Base-by-base conservation (phyloP, 2,329 filamentous ascomycete species). In the Onygena corvina region DNA sequence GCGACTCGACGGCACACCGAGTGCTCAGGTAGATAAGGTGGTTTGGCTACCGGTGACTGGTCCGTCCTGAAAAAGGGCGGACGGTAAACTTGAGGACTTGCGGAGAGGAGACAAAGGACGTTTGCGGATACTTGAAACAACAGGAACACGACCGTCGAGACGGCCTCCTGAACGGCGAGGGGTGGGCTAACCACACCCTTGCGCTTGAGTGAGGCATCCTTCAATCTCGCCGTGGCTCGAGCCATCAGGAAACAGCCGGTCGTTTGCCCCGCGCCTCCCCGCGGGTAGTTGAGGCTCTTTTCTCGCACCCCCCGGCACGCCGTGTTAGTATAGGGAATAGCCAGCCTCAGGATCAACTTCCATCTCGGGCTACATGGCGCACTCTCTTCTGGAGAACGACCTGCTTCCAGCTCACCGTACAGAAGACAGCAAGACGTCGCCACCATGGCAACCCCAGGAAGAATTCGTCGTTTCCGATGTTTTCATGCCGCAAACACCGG, bases 21-120 rank as follows among this genome's bases (percentile, higher is more conserved):
- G n/a, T n/a, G n/a, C n/a, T n/a, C 45, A 49, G 46, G 53, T 57
- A 47, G 56, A 59, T 60, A 59, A 63, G 55, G 63, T 68, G 63
- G 58, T 64, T 58, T 71, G 70, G 67, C 58, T 71, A 71, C 64
- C 64, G 69, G 69, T 66, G 58, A 59, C 62, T 58, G 64, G 69
- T 73, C 70, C 70, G 70, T 71, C 70, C 68, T 72, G 68, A 71
- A 66, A 53, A 65, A 68, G 68, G 69, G 66, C 70, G 70, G 70
- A 72, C 70, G 68, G 67, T 71, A 71, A 71, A 61, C 64, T 59
- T 25, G 30, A 46, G 21, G 44, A 42, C 27, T 42, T 25, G 38
- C 38, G 27, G 27, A 12, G 20, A 23, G 38, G 27, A 42, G 27
- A 25, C 21, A 23, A 42, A 38, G 18, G 8, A 42, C 38, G 16